Evolutionary conservation across 1,284 basidiomycete species (phyloP), one percentile per base, ranked within the genome.

Genomic region (Chondrostereum purpureum): DNA sequence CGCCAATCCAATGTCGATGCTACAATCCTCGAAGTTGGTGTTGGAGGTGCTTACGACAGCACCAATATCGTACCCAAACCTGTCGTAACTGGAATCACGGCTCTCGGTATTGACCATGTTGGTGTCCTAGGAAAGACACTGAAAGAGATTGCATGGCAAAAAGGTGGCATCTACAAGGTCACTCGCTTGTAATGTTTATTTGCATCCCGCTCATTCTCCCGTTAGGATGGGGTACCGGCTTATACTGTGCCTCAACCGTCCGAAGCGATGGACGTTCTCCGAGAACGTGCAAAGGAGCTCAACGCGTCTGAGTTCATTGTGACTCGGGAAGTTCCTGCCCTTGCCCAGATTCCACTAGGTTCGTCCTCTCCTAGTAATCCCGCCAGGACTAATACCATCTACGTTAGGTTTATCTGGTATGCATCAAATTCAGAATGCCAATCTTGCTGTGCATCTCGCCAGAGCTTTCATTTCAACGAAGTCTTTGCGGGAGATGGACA

Each of bases 161-260:
- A 99, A 62, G 92, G 87, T 19, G 96, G 96, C 1, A 99, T 99
- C 45, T 99, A 88, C 69, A 99, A 99, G 74, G 84, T 80, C 49
- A 20, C 60, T 45, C 42, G 10, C 14, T 33, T 33, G 11, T 37
- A 41, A 10, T 24, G 12, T 39, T 27, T 46, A 16, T n/a, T 13
- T 42, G 43, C 12, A 36, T 48, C 20, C 40, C 46, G n/a, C 24
- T 51, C 27, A 50, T 20, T 51, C 47, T 14, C 23, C 23, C 23
- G 16, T 36, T 50, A 90, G 87, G 66, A 80, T 60, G 86, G 79
- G 18, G 89, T 89, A 0, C 89, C 91, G 1, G 96, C 96, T 2
- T 69, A 95, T 41, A 85, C 86, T 2, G 88, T 96, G 3, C 63
- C 75, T 37, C 92, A 97, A 60, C 82, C 83, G 2, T 61, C 66